Evolutionary conservation across 768 basidiomycete species (phyloP), one percentile per base, ranked within the genome.

Genomic region (Russula virescens): DNA sequence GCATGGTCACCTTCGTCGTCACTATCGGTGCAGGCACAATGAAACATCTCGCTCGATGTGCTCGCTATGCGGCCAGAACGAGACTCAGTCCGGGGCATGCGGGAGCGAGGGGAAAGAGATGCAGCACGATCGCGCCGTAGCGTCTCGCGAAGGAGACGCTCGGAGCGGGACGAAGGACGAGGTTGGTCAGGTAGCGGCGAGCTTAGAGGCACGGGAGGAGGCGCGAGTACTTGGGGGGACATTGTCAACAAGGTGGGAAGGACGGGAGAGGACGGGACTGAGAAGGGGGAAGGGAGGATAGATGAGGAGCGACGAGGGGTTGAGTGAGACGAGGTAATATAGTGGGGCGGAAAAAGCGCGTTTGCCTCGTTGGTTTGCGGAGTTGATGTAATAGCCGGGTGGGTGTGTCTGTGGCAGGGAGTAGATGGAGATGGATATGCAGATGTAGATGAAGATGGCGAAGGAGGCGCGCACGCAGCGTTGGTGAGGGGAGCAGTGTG

Each of bases 101-200:
- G 69, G 57, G 46, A 69, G 60, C 31, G 70, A 40, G 61, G 71
- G 63, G 43, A 68, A 45, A 67, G 64, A 55, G 62, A 49, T 66
- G 74, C 71, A 62, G 77, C 71, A 72, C 74, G 76, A 45, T 68
- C 84, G 51, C 80, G 76, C 31, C 75, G 72, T 57, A 86, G 78
- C 11, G 84, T 79, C 64, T 84, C 79, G 55, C 84, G 76, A 53
- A 86, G 76, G 50, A 86, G 78, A 11, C 78, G 76, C 68, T 85
- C 81, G 5, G 82, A 83, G 59, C 82, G 77, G 40, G 80, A 80
- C 0, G 81, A 74, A 0, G 82, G 77, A 53, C 79, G 76, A 19
- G 71, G 66, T 21, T 58, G 61, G 45, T 59, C 55, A 8, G 51
- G 60, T 63, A 68, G 38, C 60, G 68, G 62, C 51, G 66, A 53